Percentiles rank a stretch among this genome's conserved stretches.
These are phyloP conservation scores for Malassezia yamatoensis DNA, from an alignment of 1,284 basidiomycete species.

Conservation along the genomic window DNA sequence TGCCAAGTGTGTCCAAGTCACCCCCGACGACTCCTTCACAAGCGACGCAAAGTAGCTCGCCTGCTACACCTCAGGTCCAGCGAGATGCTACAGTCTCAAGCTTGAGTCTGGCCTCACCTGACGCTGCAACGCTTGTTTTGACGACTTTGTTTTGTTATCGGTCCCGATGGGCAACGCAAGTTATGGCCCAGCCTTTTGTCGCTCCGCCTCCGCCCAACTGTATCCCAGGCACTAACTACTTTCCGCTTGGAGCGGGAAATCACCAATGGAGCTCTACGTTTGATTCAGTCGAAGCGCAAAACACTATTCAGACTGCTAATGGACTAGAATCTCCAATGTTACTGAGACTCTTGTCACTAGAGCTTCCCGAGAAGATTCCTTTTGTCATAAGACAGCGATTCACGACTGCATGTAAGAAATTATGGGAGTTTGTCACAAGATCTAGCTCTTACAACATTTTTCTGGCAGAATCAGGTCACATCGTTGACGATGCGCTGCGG, in stretches of 20 bases:
- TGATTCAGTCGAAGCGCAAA: neutral
- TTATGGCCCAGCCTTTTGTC: constrained; percentile 5
- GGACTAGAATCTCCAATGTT: constrained; percentile 2
- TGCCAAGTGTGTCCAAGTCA: neutral
- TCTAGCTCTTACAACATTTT: constrained; percentile 10
- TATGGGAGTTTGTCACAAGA: constrained; percentile 10
- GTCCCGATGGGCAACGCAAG: constrained; percentile 12
- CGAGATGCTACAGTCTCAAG: neutral
- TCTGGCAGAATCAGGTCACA: constrained; percentile 7
- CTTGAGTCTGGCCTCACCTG: neutral
- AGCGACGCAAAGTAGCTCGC: neutral
- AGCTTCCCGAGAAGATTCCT: neutral
- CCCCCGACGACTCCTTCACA: neutral
- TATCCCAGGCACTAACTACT: neutral
- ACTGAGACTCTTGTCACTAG: neutral
- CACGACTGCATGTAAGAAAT: neutral
- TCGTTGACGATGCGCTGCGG: neutral
- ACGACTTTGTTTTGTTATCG: constrained; percentile 5
- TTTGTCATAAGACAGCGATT: neutral
- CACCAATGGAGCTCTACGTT: neutral
- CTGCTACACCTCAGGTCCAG: constrained; percentile 8
- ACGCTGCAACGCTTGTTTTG: constrained; percentile 2
- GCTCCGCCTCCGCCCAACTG: neutral
- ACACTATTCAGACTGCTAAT: neutral
- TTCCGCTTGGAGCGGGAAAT: neutral